Evolutionary conservation across 1,139 yeast species (phyloP).

Genomic region (Candida freyschussii): DNA sequence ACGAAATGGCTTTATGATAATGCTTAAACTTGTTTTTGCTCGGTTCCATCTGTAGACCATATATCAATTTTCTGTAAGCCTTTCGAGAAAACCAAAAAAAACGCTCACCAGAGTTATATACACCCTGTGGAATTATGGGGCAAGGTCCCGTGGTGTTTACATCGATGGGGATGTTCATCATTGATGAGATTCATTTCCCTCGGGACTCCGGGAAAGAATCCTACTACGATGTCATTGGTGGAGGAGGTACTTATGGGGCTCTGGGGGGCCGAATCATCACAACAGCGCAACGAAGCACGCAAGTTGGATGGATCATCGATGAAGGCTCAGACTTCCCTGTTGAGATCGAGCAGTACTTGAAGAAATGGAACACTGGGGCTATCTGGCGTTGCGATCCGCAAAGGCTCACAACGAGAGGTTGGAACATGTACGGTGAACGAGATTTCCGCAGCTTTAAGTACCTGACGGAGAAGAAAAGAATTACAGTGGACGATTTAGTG

Average conservation of each 20-base stretch:
- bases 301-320: conserved; percentile 69
- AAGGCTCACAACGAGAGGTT: conserved; percentile 74
- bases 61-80: no score
- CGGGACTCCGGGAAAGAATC: conserved; percentile 36
- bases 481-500: conserved; percentile 56
- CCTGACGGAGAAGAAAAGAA: conserved; percentile 57
- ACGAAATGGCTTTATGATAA: no score
- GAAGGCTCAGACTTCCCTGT: conserved; percentile 74
- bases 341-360: conserved; percentile 39
- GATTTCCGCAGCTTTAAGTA: conserved; percentile 58
- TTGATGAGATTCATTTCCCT: conserved; percentile 77
- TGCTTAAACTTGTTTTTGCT: no score
- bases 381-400: conserved; percentile 45
- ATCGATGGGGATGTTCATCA: conserved; percentile 71
- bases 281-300: conserved; percentile 31
- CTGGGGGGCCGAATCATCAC: conserved; percentile 65
- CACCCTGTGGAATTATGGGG: no score
- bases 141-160: conserved; percentile 19
- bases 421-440: conserved; percentile 63
- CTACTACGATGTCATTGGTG: conserved; percentile 66
- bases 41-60: no score
- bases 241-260: conserved; percentile 83
- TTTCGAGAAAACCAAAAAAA: no score
- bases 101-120: no score
- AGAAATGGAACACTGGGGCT: conserved; percentile 59